These are phyloP conservation scores for Claviceps fusiformis DNA, from an alignment of 2,329 filamentous ascomycete species.

Conservation along the genomic window DNA sequence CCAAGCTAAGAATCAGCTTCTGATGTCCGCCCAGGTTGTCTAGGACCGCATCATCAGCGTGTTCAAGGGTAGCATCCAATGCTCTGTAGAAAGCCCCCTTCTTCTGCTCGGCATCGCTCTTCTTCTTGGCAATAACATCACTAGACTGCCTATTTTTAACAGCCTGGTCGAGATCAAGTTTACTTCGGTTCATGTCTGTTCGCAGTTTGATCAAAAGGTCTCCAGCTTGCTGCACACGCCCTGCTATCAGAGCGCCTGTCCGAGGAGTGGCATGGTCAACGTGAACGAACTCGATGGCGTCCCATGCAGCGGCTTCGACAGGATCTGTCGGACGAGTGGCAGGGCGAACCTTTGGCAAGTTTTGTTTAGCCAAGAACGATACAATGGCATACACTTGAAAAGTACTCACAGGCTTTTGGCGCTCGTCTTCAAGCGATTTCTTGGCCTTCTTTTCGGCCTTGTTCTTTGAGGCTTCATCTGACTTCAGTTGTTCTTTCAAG, in stretches of 20 bases:
- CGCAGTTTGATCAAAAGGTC: slow-evolving; percentile 36
- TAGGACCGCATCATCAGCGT: slow-evolving; percentile 41
- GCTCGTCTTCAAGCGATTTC: slow-evolving; percentile 26
- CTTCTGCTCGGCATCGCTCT: slow-evolving; percentile 27
- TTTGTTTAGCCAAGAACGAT: background rate
- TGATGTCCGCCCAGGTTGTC: slow-evolving; percentile 45
- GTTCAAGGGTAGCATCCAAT: slow-evolving; percentile 38
- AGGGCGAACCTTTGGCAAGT: slow-evolving; percentile 22
- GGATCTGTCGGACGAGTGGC: slow-evolving; percentile 29
- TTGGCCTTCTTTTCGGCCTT: slow-evolving; percentile 33
- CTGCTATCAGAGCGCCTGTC: slow-evolving; percentile 27
- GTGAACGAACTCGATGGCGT: slow-evolving; percentile 36
- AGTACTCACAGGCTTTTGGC: slow-evolving; percentile 24
- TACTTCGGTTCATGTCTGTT: slow-evolving; percentile 32
- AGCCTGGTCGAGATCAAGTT: slow-evolving; percentile 29
- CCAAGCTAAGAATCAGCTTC: slow-evolving; percentile 41
- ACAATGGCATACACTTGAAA: background rate
- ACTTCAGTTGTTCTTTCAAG: slow-evolving; percentile 33
- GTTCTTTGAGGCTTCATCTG: slow-evolving; percentile 30
- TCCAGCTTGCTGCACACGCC: slow-evolving; percentile 36
- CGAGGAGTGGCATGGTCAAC: slow-evolving; percentile 27
- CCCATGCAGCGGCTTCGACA: slow-evolving; percentile 37
- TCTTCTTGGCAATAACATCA: slow-evolving; percentile 23
- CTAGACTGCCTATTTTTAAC: slow-evolving; percentile 28
- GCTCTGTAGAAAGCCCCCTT: slow-evolving; percentile 36